Conservation (phyloP, 495 filamentous ascomycete species). For the Aspergillus cristatus region DNA sequence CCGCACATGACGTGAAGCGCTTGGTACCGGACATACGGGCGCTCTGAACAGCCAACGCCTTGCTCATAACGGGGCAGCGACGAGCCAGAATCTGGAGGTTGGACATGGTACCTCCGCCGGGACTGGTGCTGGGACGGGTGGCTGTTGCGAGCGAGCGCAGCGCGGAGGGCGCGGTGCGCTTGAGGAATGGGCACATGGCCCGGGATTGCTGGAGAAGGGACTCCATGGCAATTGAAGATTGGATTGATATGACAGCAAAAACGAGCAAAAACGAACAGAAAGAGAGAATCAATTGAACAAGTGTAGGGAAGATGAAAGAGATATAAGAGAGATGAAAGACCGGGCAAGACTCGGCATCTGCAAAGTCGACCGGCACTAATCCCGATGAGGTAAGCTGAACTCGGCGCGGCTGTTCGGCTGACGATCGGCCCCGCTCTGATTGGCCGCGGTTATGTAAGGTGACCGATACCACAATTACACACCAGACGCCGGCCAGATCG, state of each 20-base stretch:
- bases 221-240: slow-evolving; percentile 58
- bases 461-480: background rate
- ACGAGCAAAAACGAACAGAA: slow-evolving; percentile 1
- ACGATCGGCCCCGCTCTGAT: background rate
- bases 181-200: slow-evolving; percentile 93
- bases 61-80: slow-evolving; percentile 97
- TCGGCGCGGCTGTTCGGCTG: background rate
- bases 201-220: slow-evolving; percentile 87
- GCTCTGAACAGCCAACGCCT: slow-evolving; percentile 86
- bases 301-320: slow-evolving; percentile 1
- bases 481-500: background rate
- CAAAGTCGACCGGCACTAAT: background rate
- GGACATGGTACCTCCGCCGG: slow-evolving; percentile 86
- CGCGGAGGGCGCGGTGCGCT: slow-evolving; percentile 81
- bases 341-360: too few relatives aligned
- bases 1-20: slow-evolving; percentile 35
- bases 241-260: too few relatives aligned
- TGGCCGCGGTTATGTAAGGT: background rate
- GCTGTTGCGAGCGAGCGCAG: slow-evolving; percentile 84
- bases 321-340: background rate
- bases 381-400: background rate
- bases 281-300: background rate
- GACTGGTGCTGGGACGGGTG: slow-evolving; percentile 55
- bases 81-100: slow-evolving; percentile 91
- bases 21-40: slow-evolving; percentile 43